These are phyloP conservation scores for Epichloe festucae DNA, from an alignment of 2,329 filamentous ascomycete species.

Conservation along the genomic window DNA sequence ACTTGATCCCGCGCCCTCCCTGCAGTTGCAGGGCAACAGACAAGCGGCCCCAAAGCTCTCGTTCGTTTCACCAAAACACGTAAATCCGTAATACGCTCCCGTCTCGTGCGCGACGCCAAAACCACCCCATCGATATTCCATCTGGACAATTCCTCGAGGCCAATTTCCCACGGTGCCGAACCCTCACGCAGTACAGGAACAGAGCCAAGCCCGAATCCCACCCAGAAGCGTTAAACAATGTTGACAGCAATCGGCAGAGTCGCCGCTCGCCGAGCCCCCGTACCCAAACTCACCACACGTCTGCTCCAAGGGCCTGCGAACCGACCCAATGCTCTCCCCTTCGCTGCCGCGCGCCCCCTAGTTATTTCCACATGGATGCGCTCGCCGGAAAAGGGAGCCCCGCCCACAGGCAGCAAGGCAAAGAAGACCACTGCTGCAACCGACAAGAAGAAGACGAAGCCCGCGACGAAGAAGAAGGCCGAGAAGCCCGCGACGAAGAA, in stretches of 20 bases:
- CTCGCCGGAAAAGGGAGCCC: slow-evolving; percentile 14
- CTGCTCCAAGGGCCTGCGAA: not conserved
- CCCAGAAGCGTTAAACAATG: slow-evolving; percentile 18
- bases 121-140: not conserved
- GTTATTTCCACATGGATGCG: slow-evolving; percentile 17
- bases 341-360: slow-evolving; percentile 10
- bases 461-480: slow-evolving; percentile 27
- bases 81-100: too few relatives aligned
- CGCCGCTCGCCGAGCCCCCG: slow-evolving; percentile 22
- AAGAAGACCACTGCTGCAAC: slow-evolving; percentile 9
- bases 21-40: too few relatives aligned
- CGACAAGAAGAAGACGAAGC: slow-evolving; percentile 13
- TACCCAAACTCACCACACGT: slow-evolving; percentile 9
- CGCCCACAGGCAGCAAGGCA: slow-evolving; percentile 7
- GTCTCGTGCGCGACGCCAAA: too few relatives aligned
- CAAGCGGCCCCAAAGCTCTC: too few relatives aligned
- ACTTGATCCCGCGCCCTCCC: not conserved
- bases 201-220: not conserved
- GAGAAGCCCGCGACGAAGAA: slow-evolving; percentile 26
- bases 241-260: slow-evolving; percentile 28
- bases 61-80: too few relatives aligned
- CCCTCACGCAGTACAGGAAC: not conserved
- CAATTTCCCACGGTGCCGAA: not conserved
- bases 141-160: not conserved
- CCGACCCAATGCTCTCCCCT: slow-evolving; percentile 3